Evolutionary conservation across 1,139 yeast genomes (phyloP).

Genomic region (Blastobotrys illinoisensis): DNA sequence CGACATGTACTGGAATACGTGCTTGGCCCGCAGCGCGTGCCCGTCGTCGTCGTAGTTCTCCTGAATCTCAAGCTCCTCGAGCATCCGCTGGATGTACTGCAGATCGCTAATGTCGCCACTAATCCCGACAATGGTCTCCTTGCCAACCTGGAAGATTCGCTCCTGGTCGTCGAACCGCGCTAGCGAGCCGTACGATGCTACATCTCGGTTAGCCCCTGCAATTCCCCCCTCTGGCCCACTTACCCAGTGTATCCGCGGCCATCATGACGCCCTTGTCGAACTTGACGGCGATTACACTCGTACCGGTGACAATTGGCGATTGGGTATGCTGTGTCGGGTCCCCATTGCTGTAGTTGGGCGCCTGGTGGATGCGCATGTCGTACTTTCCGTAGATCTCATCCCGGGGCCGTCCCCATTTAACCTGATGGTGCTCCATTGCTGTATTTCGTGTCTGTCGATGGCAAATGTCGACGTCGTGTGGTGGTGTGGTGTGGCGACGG

Average conservation of each 20-base stretch:
- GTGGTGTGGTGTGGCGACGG: background rate
- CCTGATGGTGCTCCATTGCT: slow-evolving; percentile 90
- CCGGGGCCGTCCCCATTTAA: slow-evolving; percentile 91
- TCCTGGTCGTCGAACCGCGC: slow-evolving; percentile 82
- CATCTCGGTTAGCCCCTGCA: background rate
- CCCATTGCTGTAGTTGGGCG: slow-evolving; percentile 29
- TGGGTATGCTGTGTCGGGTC: slow-evolving; percentile 80
- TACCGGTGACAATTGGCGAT: slow-evolving; percentile 93
- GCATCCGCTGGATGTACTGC: slow-evolving; percentile 70
- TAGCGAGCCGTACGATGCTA: slow-evolving; percentile 78
- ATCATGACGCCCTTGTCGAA: slow-evolving; percentile 84
- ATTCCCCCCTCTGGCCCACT: slow-evolving; percentile 7
- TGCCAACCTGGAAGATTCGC: slow-evolving; percentile 77
- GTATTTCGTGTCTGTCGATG: background rate
- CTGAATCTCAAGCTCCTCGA: slow-evolving; percentile 74
- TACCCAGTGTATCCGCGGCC: slow-evolving; percentile 91
- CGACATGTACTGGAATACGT: slow-evolving; percentile 82
- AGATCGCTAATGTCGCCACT: slow-evolving; percentile 95
- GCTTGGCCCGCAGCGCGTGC: slow-evolving; percentile 74
- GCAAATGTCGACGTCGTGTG: background rate
- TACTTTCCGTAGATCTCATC: slow-evolving; percentile 76
- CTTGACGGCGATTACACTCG: slow-evolving; percentile 88
- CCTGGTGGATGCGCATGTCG: slow-evolving; percentile 64
- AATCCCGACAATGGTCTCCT: slow-evolving; percentile 82
- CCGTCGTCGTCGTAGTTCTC: slow-evolving; percentile 78